phyloP scores from a whole-genome alignment of 2,329 filamentous ascomycete genomes.

The Diaporthe ilicicola region DNA sequence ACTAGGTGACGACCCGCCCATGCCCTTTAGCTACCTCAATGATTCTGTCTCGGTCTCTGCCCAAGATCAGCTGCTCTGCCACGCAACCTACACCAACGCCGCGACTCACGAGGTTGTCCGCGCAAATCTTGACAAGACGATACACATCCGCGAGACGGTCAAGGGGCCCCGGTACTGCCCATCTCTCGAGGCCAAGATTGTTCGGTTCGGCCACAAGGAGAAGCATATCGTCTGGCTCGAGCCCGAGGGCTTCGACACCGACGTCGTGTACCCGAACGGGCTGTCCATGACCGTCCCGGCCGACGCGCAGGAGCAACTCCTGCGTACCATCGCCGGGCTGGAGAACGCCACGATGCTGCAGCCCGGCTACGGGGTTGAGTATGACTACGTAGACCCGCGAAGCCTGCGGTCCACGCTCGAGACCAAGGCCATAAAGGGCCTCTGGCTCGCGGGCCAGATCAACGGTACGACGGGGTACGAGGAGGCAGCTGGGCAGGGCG shows the following conservation, averaged over 20 bases:
- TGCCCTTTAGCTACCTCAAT: constrained; percentile 92
- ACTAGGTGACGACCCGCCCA: constrained; percentile 82
- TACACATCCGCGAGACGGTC: constrained; percentile 95
- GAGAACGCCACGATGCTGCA: constrained; percentile 93
- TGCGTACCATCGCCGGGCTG: constrained; percentile 88
- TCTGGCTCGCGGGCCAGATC: constrained; percentile 95
- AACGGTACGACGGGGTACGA: constrained; percentile 99
- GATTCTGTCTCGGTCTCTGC: constrained; percentile 79
- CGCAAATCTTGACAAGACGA: constrained; percentile 90
- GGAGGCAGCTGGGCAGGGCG: constrained; percentile 92
- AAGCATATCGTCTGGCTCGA: constrained; percentile 96
- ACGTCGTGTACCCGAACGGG: constrained; percentile 94
- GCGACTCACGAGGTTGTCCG: constrained; percentile 84
- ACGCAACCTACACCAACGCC: constrained; percentile 87
- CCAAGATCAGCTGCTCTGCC: constrained; percentile 83
- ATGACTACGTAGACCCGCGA: constrained; percentile 96
- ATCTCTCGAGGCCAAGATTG: constrained; percentile 92
- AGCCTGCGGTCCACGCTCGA: constrained; percentile 89
- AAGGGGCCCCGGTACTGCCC: constrained; percentile 96
- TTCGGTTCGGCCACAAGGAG: constrained; percentile 83
- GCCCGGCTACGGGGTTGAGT: constrained; percentile 96
- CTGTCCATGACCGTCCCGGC: constrained; percentile 96
- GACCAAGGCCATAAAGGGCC: constrained; percentile 87
- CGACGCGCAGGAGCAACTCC: constrained; percentile 82
- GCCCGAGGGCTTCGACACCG: constrained; percentile 90